These are phyloP conservation scores for Lotus japonicus DNA, from an alignment of 306 rosid species.

Conservation along the genomic window DNA sequence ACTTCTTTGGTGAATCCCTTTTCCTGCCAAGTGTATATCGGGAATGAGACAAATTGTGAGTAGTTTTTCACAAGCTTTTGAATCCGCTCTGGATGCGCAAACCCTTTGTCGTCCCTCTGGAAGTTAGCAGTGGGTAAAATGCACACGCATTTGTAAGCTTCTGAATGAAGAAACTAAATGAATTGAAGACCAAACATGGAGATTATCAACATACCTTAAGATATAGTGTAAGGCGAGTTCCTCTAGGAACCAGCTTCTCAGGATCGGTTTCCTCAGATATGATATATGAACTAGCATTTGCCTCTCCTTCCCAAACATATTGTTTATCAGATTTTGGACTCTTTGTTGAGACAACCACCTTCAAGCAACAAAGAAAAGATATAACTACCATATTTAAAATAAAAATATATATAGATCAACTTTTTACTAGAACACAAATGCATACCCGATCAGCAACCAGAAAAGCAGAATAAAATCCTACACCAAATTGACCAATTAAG, in stretches of 20 bases:
- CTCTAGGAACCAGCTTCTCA: constrained; percentile 75
- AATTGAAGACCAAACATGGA: neutral
- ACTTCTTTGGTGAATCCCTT: constrained; percentile 90
- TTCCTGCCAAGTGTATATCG: constrained; percentile 94
- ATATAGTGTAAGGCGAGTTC: constrained; percentile 78
- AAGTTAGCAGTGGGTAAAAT: neutral
- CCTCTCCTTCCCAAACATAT: constrained; percentile 97
- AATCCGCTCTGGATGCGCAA: constrained; percentile 85
- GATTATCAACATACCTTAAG: constrained; percentile 49
- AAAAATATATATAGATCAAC: neutral
- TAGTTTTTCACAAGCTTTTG: constrained; percentile 85
- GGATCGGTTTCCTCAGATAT: constrained; percentile 87
- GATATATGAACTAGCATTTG: constrained; percentile 87
- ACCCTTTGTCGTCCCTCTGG: constrained; percentile 90
- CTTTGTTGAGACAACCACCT: constrained; percentile 93
- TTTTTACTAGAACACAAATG: neutral
- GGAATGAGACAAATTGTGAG: constrained; percentile 93
- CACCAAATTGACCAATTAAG: constrained; percentile 97
- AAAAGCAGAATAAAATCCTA: constrained; percentile 87
- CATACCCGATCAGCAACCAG: constrained; percentile 84
- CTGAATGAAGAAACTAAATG: neutral
- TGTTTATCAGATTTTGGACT: constrained; percentile 87
- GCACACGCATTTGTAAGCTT: constrained; percentile 8
- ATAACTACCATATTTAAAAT: constrained; percentile 10
- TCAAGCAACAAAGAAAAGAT: constrained; percentile 14